Conservation (phyloP, 2,329 filamentous ascomycete genomes). For the Colletotrichum kahawae region DNA sequence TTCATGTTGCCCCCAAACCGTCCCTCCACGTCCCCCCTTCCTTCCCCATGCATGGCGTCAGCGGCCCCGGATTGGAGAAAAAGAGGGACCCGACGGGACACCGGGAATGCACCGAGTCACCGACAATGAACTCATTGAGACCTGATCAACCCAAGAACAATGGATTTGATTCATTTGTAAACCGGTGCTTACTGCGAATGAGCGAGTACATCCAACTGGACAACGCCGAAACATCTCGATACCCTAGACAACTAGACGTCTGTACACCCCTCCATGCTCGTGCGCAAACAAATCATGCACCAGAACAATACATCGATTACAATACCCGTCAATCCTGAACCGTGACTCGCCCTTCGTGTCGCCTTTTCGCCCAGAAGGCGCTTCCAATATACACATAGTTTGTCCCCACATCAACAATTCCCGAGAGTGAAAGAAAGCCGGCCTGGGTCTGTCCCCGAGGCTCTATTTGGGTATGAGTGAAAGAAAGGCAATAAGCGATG, state of each 20-base stretch:
- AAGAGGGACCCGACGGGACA: background rate
- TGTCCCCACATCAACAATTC: conserved; percentile 13
- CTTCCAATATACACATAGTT: conserved; percentile 18
- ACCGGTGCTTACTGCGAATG: background rate
- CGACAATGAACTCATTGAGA: background rate
- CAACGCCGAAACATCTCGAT: background rate
- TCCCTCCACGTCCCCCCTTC: background rate
- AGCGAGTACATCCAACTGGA: background rate
- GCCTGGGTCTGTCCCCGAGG: conserved; percentile 8
- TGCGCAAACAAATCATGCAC: background rate
- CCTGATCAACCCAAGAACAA: background rate
- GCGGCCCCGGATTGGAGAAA: conserved; percentile 10
- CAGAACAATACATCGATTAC: conserved; percentile 10
- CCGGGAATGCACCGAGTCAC: background rate
- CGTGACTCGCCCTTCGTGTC: background rate
- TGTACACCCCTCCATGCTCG: background rate
- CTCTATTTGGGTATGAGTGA: conserved; percentile 23
- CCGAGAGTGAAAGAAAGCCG: conserved; percentile 19
- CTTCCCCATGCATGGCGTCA: conserved; percentile 4
- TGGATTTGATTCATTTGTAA: background rate
- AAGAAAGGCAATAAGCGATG: conserved; percentile 21
- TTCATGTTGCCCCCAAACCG: background rate
- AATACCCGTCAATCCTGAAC: conserved; percentile 6
- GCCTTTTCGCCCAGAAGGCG: background rate
- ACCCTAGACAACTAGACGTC: background rate